phyloP scores from a whole-genome alignment of 140 eudicot species.

The Ambrosia hybrid region DNA sequence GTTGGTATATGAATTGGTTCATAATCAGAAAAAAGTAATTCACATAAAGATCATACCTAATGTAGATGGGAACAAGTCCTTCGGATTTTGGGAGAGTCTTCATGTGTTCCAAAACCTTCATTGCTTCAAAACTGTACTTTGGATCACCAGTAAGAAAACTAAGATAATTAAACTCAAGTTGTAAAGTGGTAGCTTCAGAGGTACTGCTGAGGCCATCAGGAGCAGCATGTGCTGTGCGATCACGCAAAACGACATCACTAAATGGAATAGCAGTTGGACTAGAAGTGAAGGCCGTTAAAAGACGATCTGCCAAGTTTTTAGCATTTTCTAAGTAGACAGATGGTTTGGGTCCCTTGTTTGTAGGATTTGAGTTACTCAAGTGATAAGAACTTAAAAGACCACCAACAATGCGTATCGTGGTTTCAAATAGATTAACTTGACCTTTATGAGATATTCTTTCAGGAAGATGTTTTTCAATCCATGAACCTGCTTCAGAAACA shows the following conservation, averaged over 20 bases:
- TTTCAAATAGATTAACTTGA: slow-evolving; percentile 91
- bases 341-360: slow-evolving; percentile 64
- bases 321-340: slow-evolving; percentile 77
- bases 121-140: slow-evolving; percentile 70
- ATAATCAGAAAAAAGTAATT: neutral
- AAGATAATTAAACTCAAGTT: slow-evolving; percentile 90
- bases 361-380: slow-evolving; percentile 52
- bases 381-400: slow-evolving; percentile 98
- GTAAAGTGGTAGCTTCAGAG: slow-evolving; percentile 91
- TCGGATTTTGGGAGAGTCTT: slow-evolving; percentile 80
- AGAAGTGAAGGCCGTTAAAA: slow-evolving; percentile 73
- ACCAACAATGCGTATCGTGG: slow-evolving; percentile 91
- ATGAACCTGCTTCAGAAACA: slow-evolving; percentile 84
- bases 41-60: slow-evolving; percentile 53
- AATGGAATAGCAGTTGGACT: slow-evolving; percentile 88
- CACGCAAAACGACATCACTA: slow-evolving; percentile 85
- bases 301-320: slow-evolving; percentile 75
- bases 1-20: neutral
- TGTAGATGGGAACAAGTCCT: slow-evolving; percentile 92
- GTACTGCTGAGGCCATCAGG: slow-evolving; percentile 97
- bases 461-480: slow-evolving; percentile 79
- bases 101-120: slow-evolving; percentile 92
- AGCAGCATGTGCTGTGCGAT: slow-evolving; percentile 73
- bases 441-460: slow-evolving; percentile 69
- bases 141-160: slow-evolving; percentile 82